Evolutionary conservation across 805 yeast species (phyloP), one percentile per base, ranked within the genome.

Genomic region (Huiozyma naganishii): DNA sequence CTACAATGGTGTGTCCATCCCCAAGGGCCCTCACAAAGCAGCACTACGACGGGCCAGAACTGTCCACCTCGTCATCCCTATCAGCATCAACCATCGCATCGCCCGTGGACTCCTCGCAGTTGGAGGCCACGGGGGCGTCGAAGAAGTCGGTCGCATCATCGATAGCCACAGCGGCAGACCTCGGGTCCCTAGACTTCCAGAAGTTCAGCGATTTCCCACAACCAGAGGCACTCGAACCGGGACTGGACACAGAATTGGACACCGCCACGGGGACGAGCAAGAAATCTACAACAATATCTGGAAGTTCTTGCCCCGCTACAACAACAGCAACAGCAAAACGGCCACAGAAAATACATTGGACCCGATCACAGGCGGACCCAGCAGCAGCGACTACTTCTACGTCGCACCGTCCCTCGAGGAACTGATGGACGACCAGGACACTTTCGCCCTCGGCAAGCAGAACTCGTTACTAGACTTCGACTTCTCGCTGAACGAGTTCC

Each of bases 381-480:
- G n/a, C 33, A 4, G 10, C 11, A 12, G 30, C 13, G 10, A 37
- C 12, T 27, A 43, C 12, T n/a, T 29, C 7, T 57, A 54, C 41
- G 45, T 59, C 38, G 57, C 65, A 5, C 64, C 64, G 29, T 52
- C 62, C 8, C 47, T 61, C 32, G 65, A 59, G 44, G 65, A 59
- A 37, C 43, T 61, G 33, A 58, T 61, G 57, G 63, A 58, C 17
- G 64, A 61, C 32, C 61, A 56, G 43, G 59, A 56, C 41, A 37
- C 36, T 27, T 45, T 42, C 13, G 39, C 35, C n/a, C 30, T 38
- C 4, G 12, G 12, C 37, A 9, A 34, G 8, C 10, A 34, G 8
- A 34, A 34, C 37, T 11, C n/a, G 13, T 6, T 36, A 23, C 23
- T 36, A 23, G 12, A 34, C 12, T 12, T 34, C 9, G 12, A 9